Percentiles rank a stretch among this genome's conserved stretches.
Evolutionary conservation across 2,329 filamentous ascomycete species (phyloP).

Genomic region (Periglandula ipomoeae): DNA sequence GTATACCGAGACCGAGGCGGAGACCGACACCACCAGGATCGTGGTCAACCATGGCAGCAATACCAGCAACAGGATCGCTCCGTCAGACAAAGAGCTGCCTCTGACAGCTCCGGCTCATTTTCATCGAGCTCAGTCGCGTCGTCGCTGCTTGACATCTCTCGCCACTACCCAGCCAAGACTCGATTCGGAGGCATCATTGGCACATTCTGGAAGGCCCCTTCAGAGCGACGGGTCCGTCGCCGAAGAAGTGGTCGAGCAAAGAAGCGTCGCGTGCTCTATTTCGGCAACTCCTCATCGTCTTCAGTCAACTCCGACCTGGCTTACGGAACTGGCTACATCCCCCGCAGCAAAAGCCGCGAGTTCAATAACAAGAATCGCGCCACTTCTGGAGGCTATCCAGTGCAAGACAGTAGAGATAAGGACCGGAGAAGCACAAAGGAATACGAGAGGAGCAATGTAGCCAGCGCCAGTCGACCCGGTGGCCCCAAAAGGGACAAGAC

Average conservation of each 20-base stretch:
- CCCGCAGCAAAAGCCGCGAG: slow-evolving; percentile 24
- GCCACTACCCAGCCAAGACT: slow-evolving; percentile 35
- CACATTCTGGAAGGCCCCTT: slow-evolving; percentile 55
- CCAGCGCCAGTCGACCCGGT: slow-evolving; percentile 1
- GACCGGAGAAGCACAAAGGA: neutral
- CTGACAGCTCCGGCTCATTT: slow-evolving; percentile 29
- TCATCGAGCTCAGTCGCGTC: slow-evolving; percentile 42
- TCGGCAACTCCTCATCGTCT: slow-evolving; percentile 56
- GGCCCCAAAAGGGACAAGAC: slow-evolving; percentile 28
- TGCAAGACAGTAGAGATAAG: neutral
- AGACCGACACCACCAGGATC: neutral
- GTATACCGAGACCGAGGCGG: neutral
- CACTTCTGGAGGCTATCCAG: slow-evolving; percentile 2
- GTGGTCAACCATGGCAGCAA: slow-evolving; percentile 2
- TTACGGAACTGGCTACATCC: slow-evolving; percentile 53
- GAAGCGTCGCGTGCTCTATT: slow-evolving; percentile 45
- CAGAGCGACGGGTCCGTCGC: slow-evolving; percentile 38
- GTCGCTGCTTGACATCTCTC: slow-evolving; percentile 59
- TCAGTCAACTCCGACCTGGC: slow-evolving; percentile 60
- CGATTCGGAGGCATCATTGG: slow-evolving; percentile 46
- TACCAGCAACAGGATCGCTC: slow-evolving; percentile 11
- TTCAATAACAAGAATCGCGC: slow-evolving; percentile 9
- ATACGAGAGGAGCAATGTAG: neutral
- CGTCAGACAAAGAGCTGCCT: slow-evolving; percentile 12
- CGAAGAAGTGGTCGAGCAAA: slow-evolving; percentile 33